Evolutionary conservation across 805 yeast species (phyloP).

Genomic region (Pichia exigua): DNA sequence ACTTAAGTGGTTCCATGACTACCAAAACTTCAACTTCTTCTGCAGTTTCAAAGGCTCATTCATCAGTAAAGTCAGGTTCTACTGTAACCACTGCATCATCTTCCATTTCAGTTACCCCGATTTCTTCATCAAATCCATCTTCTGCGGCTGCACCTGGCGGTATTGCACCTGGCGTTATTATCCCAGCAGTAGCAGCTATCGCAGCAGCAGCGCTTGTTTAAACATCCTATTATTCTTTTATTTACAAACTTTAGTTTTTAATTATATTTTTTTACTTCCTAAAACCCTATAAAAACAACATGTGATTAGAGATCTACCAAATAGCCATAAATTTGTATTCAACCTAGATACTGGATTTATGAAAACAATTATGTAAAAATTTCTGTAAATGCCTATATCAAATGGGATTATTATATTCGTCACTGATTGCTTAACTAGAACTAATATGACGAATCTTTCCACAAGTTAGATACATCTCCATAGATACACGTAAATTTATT

Average conservation of each 20-base stretch:
- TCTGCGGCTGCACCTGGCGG: not conserved
- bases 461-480: too few relatives aligned
- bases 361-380: too few relatives aligned
- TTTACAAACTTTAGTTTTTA: not conserved
- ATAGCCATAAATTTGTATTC: too few relatives aligned
- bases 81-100: not conserved
- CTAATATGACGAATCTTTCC: too few relatives aligned
- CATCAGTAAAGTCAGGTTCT: not conserved
- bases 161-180: conserved; percentile 1
- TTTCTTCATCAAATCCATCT: not conserved
- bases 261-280: too few relatives aligned
- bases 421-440: too few relatives aligned
- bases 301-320: too few relatives aligned
- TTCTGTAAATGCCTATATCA: too few relatives aligned
- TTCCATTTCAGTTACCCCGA: not conserved
- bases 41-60: conserved; percentile 6
- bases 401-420: too few relatives aligned
- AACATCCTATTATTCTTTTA: not conserved
- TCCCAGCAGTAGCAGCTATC: not conserved
- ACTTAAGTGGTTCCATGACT: conserved; percentile 9
- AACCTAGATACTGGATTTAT: too few relatives aligned
- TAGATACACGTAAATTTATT: too few relatives aligned
- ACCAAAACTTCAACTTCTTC: not conserved
- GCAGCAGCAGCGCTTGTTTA: not conserved
- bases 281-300: too few relatives aligned